phyloP scores from a whole-genome alignment of 1,284 basidiomycete species.

The Cerrena zonata region DNA sequence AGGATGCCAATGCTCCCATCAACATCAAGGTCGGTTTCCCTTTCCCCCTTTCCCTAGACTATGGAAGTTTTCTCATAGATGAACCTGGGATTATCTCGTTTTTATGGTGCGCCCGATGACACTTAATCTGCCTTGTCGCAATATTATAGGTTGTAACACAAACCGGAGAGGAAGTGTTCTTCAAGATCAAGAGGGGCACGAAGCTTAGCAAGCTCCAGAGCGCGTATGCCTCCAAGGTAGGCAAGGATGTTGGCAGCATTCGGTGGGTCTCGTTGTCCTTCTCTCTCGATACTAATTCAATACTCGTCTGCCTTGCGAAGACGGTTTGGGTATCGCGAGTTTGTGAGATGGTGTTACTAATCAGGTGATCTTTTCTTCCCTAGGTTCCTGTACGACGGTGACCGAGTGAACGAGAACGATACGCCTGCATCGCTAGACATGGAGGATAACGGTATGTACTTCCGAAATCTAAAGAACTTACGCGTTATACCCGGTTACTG shows the following conservation, averaged over 20 bases:
- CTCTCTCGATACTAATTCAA: not conserved
- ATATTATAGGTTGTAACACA: constrained; percentile 63
- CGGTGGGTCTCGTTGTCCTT: constrained; percentile 50
- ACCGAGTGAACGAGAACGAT: constrained; percentile 77
- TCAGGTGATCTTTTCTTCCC: not conserved
- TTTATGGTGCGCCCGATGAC: not conserved
- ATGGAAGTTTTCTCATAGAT: not conserved
- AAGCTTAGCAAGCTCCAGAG: constrained; percentile 89
- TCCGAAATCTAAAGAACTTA: constrained; percentile 1
- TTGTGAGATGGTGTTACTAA: constrained; percentile 1
- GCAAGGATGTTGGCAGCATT: constrained; percentile 81
- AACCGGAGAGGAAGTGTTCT: constrained; percentile 86
- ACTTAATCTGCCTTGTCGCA: constrained; percentile 11
- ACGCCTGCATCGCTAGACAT: constrained; percentile 79
- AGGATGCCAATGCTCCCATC: constrained; percentile 65
- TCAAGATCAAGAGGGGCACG: constrained; percentile 95
- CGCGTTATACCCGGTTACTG: constrained; percentile 2
- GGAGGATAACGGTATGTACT: constrained; percentile 70
- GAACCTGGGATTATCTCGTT: not conserved
- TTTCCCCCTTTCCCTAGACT: not conserved
- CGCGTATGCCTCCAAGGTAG: constrained; percentile 90
- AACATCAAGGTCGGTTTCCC: constrained; percentile 68
- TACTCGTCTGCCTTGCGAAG: not conserved
- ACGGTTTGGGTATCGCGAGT: constrained; percentile 1
- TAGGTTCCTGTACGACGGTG: constrained; percentile 85